These are phyloP conservation scores for Xylaria curta DNA, from an alignment of 495 filamentous ascomycete genomes.

Conservation along the genomic window DNA sequence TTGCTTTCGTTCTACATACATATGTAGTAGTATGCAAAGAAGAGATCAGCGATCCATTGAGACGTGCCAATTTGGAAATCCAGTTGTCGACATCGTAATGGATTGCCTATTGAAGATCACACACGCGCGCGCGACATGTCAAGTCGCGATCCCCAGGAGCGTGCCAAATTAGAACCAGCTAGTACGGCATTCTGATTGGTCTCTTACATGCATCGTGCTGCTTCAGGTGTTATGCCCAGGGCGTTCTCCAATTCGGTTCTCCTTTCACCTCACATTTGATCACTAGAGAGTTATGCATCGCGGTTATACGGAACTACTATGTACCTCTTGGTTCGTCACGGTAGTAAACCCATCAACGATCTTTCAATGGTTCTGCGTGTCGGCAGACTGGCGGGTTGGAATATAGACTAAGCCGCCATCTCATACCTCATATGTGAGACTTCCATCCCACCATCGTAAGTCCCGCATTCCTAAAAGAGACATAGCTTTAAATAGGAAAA, in stretches of 20 bases:
- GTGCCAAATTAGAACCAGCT: conserved; percentile 20
- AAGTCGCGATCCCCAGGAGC: conserved; percentile 2
- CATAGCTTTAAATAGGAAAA: conserved; percentile 23
- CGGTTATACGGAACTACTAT: not conserved
- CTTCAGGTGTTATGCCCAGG: conserved; percentile 4
- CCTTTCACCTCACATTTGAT: not conserved
- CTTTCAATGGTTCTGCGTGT: not conserved
- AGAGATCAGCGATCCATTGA: not conserved
- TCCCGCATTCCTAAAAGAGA: conserved; percentile 18
- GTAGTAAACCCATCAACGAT: not conserved
- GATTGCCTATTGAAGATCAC: conserved; percentile 1
- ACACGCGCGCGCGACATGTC: conserved; percentile 18
- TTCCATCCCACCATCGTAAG: not conserved
- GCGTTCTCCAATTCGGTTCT: not conserved
- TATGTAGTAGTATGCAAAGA: not conserved
- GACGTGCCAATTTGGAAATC: conserved; percentile 5
- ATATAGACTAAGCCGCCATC: not conserved
- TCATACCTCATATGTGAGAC: not conserved
- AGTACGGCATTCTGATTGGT: conserved; percentile 7
- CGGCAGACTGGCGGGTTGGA: not conserved
- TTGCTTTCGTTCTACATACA: not conserved
- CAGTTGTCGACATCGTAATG: conserved; percentile 9
- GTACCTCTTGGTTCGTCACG: not conserved
- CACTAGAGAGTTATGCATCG: not conserved
- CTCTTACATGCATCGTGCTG: conserved; percentile 8